A percentile compares a stretch with the other conserved stretches of the same genome.
Evolutionary conservation across 768 basidiomycete genomes (phyloP).

Genomic region (Pleurotus giganteus): DNA sequence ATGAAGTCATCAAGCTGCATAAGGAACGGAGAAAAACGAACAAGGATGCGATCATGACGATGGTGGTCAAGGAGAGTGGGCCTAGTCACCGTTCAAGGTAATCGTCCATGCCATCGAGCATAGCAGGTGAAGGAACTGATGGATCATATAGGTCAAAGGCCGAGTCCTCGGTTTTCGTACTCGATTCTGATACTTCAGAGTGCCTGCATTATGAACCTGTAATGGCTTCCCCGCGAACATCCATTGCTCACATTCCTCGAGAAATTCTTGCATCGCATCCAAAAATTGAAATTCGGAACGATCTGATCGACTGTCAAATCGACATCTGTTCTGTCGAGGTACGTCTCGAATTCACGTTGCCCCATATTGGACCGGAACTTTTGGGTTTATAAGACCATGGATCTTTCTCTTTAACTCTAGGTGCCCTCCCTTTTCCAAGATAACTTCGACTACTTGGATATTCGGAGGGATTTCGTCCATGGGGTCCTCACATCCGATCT

Average conservation of each 20-base stretch:
- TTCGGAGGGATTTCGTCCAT: constrained; percentile 90
- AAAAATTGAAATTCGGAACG: constrained; percentile 84
- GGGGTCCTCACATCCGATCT: constrained; percentile 93
- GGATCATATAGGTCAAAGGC: constrained; percentile 52
- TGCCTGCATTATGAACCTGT: constrained; percentile 85
- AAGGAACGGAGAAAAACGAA: constrained; percentile 83
- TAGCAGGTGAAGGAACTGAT: constrained; percentile 5
- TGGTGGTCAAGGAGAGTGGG: constrained; percentile 84
- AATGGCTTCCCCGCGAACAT: constrained; percentile 64
- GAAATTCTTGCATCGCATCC: constrained; percentile 70
- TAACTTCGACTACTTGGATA: constrained; percentile 95
- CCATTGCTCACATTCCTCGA: constrained; percentile 66
- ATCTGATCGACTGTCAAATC: constrained; percentile 85
- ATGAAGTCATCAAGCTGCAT: constrained; percentile 86
- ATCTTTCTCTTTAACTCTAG: constrained; percentile 34
- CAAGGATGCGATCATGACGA: constrained; percentile 95
- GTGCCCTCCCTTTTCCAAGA: constrained; percentile 96
- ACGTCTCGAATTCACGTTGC: constrained; percentile 13
- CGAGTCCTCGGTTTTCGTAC: constrained; percentile 75
- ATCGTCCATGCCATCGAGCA: constrained; percentile 19
- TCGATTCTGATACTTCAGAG: constrained; percentile 73
- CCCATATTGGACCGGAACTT: neutral
- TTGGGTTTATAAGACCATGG: neutral
- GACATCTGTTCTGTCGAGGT: constrained; percentile 96
- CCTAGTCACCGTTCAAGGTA: constrained; percentile 72